Percentiles rank a stretch among this genome's conserved stretches.
Evolutionary conservation across 768 basidiomycete genomes (phyloP).

Genomic region (Boletales sp.): DNA sequence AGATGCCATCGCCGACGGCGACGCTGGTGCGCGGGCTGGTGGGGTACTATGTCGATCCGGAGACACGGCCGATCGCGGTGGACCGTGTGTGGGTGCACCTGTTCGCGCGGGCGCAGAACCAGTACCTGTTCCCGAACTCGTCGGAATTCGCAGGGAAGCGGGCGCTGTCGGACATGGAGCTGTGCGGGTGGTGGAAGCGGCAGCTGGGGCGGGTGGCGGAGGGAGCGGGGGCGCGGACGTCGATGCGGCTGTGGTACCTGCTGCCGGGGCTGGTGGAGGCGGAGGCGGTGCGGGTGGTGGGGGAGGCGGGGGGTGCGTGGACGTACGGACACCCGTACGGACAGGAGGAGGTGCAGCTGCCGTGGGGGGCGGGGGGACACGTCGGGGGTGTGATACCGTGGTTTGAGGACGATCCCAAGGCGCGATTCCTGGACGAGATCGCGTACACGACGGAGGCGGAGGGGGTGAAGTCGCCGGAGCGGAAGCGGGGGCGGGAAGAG

Average conservation of each 20-base stretch:
- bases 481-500: constrained; percentile 50
- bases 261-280: constrained; percentile 66
- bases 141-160: constrained; percentile 64
- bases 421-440: constrained; percentile 89
- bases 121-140: constrained; percentile 94
- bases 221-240: constrained; percentile 29
- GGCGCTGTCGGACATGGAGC: constrained; percentile 69
- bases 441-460: constrained; percentile 65
- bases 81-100: constrained; percentile 75
- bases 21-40: constrained; percentile 67
- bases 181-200: constrained; percentile 93
- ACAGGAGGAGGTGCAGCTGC: constrained; percentile 36
- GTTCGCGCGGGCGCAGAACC: constrained; percentile 85
- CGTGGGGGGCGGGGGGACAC: constrained; percentile 36
- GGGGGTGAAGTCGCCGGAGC: constrained; percentile 54
- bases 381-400: constrained; percentile 80
- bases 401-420: constrained; percentile 97
- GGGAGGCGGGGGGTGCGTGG: constrained; percentile 42
- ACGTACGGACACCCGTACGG: constrained; percentile 78
- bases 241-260: constrained; percentile 49
- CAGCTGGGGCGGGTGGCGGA: constrained; percentile 56
- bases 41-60: constrained; percentile 55
- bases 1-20: constrained; percentile 62
- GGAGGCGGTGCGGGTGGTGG: constrained; percentile 48
- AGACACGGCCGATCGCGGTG: constrained; percentile 56